A percentile compares a stretch with the other conserved stretches of the same genome.
These are phyloP conservation scores for Blastocystis sp. DNA, from an alignment of 352 stramenopile genomes.

Conservation along the genomic window DNA sequence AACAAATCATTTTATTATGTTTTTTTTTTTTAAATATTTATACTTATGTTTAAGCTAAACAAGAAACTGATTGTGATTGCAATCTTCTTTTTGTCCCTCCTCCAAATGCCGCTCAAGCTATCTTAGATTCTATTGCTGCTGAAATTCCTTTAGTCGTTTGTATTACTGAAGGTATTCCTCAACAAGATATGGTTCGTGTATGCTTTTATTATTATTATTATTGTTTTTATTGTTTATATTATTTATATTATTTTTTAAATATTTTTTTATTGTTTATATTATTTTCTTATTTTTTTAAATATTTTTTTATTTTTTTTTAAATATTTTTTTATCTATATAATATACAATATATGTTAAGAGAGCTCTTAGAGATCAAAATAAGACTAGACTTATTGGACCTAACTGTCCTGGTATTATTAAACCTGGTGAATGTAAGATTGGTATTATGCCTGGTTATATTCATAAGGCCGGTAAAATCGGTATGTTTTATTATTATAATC, in stretches of 20 bases:
- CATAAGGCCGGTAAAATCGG: slow-evolving; percentile 87
- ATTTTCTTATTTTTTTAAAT: background rate
- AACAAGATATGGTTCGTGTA: slow-evolving; percentile 97
- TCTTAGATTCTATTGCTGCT: slow-evolving; percentile 88
- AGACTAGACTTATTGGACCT: slow-evolving; percentile 85
- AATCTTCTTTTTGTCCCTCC: slow-evolving; percentile 97
- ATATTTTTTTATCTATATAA: background rate
- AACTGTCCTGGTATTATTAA: slow-evolving; percentile 99
- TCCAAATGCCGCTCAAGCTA: slow-evolving; percentile 83
- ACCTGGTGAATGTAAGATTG: slow-evolving; percentile 96
- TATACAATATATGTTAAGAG: slow-evolving; percentile 73
- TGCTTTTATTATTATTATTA: slow-evolving; percentile 10
- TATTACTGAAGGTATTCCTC: slow-evolving; percentile 96
- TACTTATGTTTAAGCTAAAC: slow-evolving; percentile 53
- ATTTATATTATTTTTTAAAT: background rate
- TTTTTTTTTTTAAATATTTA: no score
- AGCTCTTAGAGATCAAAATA: slow-evolving; percentile 68
- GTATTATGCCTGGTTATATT: slow-evolving; percentile 99
- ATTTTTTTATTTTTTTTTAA: background rate
- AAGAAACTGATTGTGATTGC: slow-evolving; percentile 67
- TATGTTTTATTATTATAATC: no score
- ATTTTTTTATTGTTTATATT: background rate
- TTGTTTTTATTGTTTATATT: no score
- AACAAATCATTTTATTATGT: no score
- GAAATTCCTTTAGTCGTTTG: slow-evolving; percentile 72